Evolutionary conservation across 208 protist species (phyloP).

Genomic region (Acanthamoeba sp.): DNA sequence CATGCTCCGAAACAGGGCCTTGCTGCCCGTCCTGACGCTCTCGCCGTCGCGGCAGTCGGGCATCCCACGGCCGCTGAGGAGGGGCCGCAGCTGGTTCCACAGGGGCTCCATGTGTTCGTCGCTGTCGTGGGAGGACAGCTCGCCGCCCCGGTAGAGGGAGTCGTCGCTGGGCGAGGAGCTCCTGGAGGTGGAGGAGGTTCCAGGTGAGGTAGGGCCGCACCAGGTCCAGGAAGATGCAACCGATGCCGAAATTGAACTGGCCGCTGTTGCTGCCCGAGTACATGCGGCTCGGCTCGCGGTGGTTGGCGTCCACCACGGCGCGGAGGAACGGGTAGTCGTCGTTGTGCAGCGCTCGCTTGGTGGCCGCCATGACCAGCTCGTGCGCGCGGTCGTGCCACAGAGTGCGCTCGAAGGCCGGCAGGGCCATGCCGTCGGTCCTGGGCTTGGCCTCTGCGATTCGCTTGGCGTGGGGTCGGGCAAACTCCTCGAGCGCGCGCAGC

Average conservation of each 20-base stretch:
- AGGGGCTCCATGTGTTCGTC: constrained; percentile 8
- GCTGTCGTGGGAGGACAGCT: neutral
- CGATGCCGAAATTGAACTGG: neutral
- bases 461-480: neutral
- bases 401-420: neutral
- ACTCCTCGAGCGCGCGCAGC: neutral
- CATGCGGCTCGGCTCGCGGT: neutral
- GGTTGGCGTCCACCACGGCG: neutral
- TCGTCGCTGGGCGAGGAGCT: neutral
- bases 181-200: neutral
- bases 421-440: neutral
- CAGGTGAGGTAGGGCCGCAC: neutral
- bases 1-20: constrained; percentile 13
- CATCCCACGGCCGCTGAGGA: neutral
- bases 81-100: neutral
- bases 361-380: constrained; percentile 27
- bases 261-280: neutral
- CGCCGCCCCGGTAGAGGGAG: neutral
- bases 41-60: neutral
- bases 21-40: neutral
- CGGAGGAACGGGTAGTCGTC: constrained; percentile 11
- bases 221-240: neutral
- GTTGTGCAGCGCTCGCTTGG: neutral
- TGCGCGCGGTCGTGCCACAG: neutral
- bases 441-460: neutral